Evolutionary conservation across 805 yeast genomes (phyloP).

Genomic region (Debaryomyces tyrocola): DNA sequence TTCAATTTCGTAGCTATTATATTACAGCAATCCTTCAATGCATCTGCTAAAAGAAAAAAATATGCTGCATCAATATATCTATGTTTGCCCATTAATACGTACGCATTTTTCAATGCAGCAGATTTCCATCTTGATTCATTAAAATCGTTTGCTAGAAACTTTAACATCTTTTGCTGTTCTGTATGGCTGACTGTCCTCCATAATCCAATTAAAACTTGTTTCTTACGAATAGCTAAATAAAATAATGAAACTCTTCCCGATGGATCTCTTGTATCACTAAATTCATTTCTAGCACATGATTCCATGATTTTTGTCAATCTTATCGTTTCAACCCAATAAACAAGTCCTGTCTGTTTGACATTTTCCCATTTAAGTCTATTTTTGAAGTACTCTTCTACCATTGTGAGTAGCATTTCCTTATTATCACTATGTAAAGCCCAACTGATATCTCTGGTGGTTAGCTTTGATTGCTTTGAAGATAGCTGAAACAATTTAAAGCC

Average conservation of each 20-base stretch:
- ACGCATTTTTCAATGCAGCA: slow-evolving; percentile 92
- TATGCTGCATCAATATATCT: slow-evolving; percentile 84
- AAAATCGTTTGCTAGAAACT: slow-evolving; percentile 77
- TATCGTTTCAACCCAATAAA: slow-evolving; percentile 60
- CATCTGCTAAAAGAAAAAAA: slow-evolving; percentile 77
- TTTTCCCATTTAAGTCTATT: slow-evolving; percentile 57
- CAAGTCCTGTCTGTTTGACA: slow-evolving; percentile 60
- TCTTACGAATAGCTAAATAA: slow-evolving; percentile 76
- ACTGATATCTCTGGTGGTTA: slow-evolving; percentile 76
- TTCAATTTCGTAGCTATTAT: slow-evolving; percentile 67
- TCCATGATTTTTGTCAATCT: slow-evolving; percentile 51
- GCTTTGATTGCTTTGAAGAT: slow-evolving; percentile 46
- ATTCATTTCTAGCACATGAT: slow-evolving; percentile 69
- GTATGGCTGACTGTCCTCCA: slow-evolving; percentile 82
- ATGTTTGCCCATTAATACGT: slow-evolving; percentile 85
- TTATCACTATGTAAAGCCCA: slow-evolving; percentile 89
- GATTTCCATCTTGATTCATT: slow-evolving; percentile 72
- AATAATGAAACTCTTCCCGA: slow-evolving; percentile 64
- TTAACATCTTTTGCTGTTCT: slow-evolving; percentile 81
- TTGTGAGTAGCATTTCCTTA: slow-evolving; percentile 60
- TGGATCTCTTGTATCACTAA: slow-evolving; percentile 66
- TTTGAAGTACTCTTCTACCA: slow-evolving; percentile 45
- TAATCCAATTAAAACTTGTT: slow-evolving; percentile 70
- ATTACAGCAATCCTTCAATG: slow-evolving; percentile 73
- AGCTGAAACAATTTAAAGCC: slow-evolving; percentile 67